phyloP scores from a whole-genome alignment of 805 yeast species.

The Starmerella stigmatis region DNA sequence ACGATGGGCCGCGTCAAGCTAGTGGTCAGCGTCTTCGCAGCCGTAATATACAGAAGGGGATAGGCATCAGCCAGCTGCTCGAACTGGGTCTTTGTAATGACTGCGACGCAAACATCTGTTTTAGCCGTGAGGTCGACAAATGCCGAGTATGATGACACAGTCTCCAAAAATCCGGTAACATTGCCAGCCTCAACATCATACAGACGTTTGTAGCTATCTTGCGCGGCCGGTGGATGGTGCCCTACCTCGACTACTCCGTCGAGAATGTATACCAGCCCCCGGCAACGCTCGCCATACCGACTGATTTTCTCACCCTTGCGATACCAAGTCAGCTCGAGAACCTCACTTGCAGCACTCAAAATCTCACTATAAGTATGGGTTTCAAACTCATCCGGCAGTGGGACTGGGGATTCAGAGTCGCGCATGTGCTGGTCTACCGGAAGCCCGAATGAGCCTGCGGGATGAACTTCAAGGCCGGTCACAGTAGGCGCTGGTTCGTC shows the following conservation, averaged over 20 bases:
- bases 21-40: slow-evolving; percentile 63
- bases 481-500: neutral
- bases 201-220: slow-evolving; percentile 26
- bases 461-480: slow-evolving; percentile 4
- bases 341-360: slow-evolving; percentile 35
- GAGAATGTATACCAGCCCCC: slow-evolving; percentile 71
- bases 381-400: too few relatives aligned
- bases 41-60: slow-evolving; percentile 62
- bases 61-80: slow-evolving; percentile 62
- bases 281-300: slow-evolving; percentile 52
- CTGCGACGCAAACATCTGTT: slow-evolving; percentile 57
- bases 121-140: slow-evolving; percentile 53
- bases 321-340: slow-evolving; percentile 45
- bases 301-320: slow-evolving; percentile 48
- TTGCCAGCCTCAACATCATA: slow-evolving; percentile 67
- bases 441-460: slow-evolving; percentile 7
- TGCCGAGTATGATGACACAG: slow-evolving; percentile 68
- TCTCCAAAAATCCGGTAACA: slow-evolving; percentile 75
- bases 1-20: slow-evolving; percentile 56
- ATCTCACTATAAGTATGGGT: slow-evolving; percentile 33
- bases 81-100: slow-evolving; percentile 51
- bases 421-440: neutral
- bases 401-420: neutral
- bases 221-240: slow-evolving; percentile 27
- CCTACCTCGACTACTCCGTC: slow-evolving; percentile 65